Conservation (phyloP, 257 asterid species). For the Solanum lycopersicoides region DNA sequence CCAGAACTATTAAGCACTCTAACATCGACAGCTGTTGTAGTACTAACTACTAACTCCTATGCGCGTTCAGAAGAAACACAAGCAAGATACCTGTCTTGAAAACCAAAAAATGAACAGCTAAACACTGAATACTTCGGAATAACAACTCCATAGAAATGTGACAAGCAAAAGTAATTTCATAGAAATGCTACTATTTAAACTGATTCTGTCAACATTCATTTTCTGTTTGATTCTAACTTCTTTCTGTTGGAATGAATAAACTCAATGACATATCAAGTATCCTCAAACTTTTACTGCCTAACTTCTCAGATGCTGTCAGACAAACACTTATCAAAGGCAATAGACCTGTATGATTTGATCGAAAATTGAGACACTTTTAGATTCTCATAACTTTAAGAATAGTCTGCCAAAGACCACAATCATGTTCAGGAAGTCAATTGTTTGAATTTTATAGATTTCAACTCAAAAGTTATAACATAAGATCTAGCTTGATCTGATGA, state of each 20-base stretch:
- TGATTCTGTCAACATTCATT: background rate
- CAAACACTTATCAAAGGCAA: background rate
- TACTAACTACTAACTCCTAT: background rate
- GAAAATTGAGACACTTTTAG: background rate
- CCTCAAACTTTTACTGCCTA: background rate
- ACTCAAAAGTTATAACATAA: background rate
- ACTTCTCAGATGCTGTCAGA: background rate
- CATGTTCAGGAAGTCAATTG: background rate
- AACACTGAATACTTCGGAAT: background rate
- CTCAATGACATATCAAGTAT: background rate
- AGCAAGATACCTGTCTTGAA: background rate
- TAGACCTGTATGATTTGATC: background rate
- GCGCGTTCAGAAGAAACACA: background rate
- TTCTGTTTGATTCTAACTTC: background rate
- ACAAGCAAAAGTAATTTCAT: background rate
- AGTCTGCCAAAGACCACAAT: background rate
- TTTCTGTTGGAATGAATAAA: background rate
- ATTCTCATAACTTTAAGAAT: background rate
- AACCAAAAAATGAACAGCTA: background rate
- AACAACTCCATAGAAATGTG: background rate
- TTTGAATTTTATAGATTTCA: background rate
- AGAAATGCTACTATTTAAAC: background rate
- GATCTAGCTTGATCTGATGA: background rate
- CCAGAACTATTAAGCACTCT: background rate
- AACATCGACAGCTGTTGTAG: background rate